Conservation (phyloP, 805 yeast genomes). For the Candida boidinii region DNA sequence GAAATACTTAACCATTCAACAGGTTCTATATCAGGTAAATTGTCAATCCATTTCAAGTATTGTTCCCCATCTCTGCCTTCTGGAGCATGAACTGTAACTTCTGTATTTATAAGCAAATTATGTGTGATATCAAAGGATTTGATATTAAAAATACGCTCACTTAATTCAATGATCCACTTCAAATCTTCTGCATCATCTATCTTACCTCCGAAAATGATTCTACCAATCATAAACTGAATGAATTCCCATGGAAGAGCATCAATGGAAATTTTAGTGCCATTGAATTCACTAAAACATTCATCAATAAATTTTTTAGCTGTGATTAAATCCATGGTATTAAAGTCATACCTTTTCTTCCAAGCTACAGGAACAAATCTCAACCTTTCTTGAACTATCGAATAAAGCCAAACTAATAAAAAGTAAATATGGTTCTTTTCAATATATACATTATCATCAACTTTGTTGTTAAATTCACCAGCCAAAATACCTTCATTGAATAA, state of each 20-base stretch:
- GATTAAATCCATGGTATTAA: slow-evolving; percentile 64
- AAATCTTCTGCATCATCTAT: slow-evolving; percentile 35
- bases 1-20: slow-evolving; percentile 21
- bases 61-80: slow-evolving; percentile 30
- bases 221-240: slow-evolving; percentile 39
- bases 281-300: slow-evolving; percentile 24
- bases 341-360: slow-evolving; percentile 52
- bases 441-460: slow-evolving; percentile 18
- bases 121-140: slow-evolving; percentile 33
- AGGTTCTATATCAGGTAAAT: slow-evolving; percentile 43
- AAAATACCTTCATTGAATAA: slow-evolving; percentile 5
- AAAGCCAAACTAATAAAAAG: slow-evolving; percentile 63
- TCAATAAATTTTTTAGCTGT: slow-evolving; percentile 38
- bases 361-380: slow-evolving; percentile 55
- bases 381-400: slow-evolving; percentile 52
- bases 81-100: slow-evolving; percentile 31
- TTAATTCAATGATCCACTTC: slow-evolving; percentile 24
- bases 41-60: slow-evolving; percentile 39
- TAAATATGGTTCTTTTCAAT: slow-evolving; percentile 37
- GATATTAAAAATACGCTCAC: slow-evolving; percentile 28
- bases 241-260: slow-evolving; percentile 46
- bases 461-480: neutral
- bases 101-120: slow-evolving; percentile 28
- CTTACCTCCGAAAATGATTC: slow-evolving; percentile 62
- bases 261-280: slow-evolving; percentile 33